Conservation (phyloP, 257 asterid genomes). For the Solanum dulcamara region DNA sequence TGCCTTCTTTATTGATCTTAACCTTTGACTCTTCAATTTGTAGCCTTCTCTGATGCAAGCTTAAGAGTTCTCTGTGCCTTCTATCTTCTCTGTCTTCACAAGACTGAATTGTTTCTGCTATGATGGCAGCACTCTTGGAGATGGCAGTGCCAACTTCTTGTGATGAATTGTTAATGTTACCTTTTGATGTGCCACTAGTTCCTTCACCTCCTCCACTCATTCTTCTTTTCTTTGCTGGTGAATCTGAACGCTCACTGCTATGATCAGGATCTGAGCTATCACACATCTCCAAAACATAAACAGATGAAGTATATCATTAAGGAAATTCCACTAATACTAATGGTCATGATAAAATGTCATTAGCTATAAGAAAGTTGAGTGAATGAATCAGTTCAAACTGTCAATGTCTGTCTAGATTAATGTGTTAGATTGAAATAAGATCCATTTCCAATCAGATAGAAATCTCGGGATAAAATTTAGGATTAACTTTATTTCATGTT, state of each 20-base stretch:
- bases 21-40: conserved; percentile 73
- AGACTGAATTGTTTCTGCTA: conserved; percentile 62
- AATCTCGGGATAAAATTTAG: background rate
- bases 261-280: conserved; percentile 1
- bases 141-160: conserved; percentile 60
- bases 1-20: conserved; percentile 63
- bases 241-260: background rate
- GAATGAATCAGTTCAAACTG: background rate
- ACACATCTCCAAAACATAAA: conserved; percentile 1
- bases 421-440: background rate
- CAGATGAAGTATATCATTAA: background rate
- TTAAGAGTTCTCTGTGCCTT: conserved; percentile 56
- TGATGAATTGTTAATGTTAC: background rate
- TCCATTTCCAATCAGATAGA: background rate
- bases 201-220: conserved; percentile 8
- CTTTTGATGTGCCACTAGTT: background rate
- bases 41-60: conserved; percentile 61
- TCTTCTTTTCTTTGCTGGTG: conserved; percentile 3
- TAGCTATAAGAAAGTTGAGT: background rate
- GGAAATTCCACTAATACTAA: background rate
- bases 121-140: conserved; percentile 45
- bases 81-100: conserved; percentile 64
- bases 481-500: background rate
- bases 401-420: background rate
- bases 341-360: background rate